Conservation (phyloP, 768 basidiomycete genomes). For the Dentipellis sp. region DNA sequence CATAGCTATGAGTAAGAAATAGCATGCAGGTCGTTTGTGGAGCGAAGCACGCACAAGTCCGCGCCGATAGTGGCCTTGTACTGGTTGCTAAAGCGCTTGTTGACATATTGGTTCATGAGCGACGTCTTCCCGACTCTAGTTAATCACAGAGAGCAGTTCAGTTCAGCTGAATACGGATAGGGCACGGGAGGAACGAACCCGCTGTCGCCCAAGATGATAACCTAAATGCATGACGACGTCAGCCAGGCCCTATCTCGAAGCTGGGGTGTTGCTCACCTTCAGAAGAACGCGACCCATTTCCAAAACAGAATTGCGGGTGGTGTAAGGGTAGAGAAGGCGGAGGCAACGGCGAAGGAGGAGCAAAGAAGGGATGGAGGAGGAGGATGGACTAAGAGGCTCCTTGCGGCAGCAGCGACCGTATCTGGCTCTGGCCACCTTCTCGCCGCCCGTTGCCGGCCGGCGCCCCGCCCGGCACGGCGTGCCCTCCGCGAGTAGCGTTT, state of each 20-base stretch:
- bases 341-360: not conserved
- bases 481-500: not conserved
- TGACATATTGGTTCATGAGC: constrained; percentile 99
- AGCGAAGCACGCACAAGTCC: constrained; percentile 65
- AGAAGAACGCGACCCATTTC: constrained; percentile 79
- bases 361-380: constrained; percentile 6
- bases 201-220: constrained; percentile 98
- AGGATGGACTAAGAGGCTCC: not conserved
- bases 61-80: constrained; percentile 99
- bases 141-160: not conserved
- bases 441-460: not conserved
- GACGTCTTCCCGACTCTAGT: constrained; percentile 96
- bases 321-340: not conserved
- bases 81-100: constrained; percentile 98
- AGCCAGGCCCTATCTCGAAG: not conserved
- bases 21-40: constrained; percentile 15
- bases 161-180: not conserved
- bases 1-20: not conserved
- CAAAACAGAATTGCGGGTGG: constrained; percentile 15
- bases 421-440: not conserved
- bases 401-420: not conserved
- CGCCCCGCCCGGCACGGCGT: not conserved
- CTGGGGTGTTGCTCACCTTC: constrained; percentile 43
- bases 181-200: constrained; percentile 46
- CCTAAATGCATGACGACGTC: constrained; percentile 37